phyloP scores from a whole-genome alignment of 768 basidiomycete genomes.

The Clathrus columnatus region DNA sequence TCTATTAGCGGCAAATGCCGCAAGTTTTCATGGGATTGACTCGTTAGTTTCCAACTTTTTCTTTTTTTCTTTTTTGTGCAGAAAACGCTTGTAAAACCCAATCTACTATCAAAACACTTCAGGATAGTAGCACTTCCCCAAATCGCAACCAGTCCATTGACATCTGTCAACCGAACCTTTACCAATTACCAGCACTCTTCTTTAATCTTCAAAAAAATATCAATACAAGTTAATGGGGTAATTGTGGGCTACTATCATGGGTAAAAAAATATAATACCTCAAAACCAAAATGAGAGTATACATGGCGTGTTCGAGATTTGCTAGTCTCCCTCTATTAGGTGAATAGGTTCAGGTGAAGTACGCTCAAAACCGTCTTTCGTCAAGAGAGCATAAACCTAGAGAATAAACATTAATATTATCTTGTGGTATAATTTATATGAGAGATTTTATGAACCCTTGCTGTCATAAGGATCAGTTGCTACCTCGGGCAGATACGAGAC shows the following conservation, averaged over 20 bases:
- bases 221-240: too few relatives aligned
- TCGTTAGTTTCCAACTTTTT: too few relatives aligned
- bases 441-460: too few relatives aligned
- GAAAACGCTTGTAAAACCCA: too few relatives aligned
- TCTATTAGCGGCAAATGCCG: too few relatives aligned
- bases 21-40: too few relatives aligned
- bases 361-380: conserved; percentile 14
- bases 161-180: conserved; percentile 2
- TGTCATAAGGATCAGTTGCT: conserved; percentile 15
- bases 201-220: neutral
- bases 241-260: too few relatives aligned
- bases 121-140: neutral
- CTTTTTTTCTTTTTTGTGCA: too few relatives aligned
- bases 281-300: conserved; percentile 18
- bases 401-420: too few relatives aligned
- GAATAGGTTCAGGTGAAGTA: conserved; percentile 13
- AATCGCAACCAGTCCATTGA: neutral
- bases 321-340: conserved; percentile 15
- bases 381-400: conserved; percentile 15
- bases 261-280: conserved; percentile 11
- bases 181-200: conserved; percentile 1
- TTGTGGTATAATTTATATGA: too few relatives aligned
- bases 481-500: conserved; percentile 13
- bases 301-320: conserved; percentile 13
- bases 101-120: too few relatives aligned